Evolutionary conservation across 2,329 filamentous ascomycete species (phyloP), one percentile per base, ranked within the genome.

Genomic region (Pyricularia sp.): DNA sequence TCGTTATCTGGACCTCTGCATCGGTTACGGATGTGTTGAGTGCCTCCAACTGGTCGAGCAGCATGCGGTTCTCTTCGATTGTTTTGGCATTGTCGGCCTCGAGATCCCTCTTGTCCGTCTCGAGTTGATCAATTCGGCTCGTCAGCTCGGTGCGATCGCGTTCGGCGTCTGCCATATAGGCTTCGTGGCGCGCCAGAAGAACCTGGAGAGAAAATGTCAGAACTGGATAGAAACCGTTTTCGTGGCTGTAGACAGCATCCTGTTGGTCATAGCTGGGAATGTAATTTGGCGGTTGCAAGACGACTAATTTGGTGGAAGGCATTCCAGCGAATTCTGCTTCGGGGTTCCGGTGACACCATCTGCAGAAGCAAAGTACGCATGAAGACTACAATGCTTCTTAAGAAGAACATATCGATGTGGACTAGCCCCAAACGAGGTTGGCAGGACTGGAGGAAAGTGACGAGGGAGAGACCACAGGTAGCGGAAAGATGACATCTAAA

Each of bases 101-200:
- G 67, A 96, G 83, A 66, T 84, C 79, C 71, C 79, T 81, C 77
- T 96, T 96, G 70, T 86, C 84, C 70, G 76, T 76, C 77, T 96
- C 91, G 64, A 99, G 81, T 68, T 82, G 82, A 70, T 89, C 87
- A 73, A 97, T 92, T 67, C 84, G 89, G 61, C 79, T 76, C 60
- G 84, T 82, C 77, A 97, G 86, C 67, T 88, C 84, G 67, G 82
- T 79, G 67, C 93, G 89, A 74, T 97, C 92, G 70, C 87, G 86
- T 79, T 96, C 92, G 66, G 93, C 91, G 75, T 96, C 91, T 70
- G 88, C 88, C 82, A 97, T 93, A 77, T 96, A 97, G 66, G 90
- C 87, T 80, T 97, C 93, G 83, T 99, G 93, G 71, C 93, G 89
- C 68, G 89, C 86, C 57, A 99, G 85, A 65, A 99, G 82, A 66